A percentile compares a stretch with the other conserved stretches of the same genome.
Conservation (phyloP, 1,139 yeast genomes). For the Hyphopichia wangnamkhiaoensis region DNA sequence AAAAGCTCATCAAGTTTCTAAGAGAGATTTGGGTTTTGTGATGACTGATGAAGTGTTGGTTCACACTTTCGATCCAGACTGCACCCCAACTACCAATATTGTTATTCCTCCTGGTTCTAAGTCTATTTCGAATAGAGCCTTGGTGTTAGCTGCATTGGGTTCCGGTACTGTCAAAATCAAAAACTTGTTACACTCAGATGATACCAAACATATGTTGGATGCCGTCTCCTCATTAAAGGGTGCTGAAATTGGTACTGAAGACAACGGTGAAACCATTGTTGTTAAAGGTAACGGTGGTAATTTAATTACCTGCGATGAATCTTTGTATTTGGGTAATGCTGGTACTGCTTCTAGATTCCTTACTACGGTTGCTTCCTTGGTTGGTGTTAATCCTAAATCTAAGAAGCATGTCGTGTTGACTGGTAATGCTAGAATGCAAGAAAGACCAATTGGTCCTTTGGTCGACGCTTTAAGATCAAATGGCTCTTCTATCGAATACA, state of each 20-base stretch:
- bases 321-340: slow-evolving; percentile 90
- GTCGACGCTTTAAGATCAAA: slow-evolving; percentile 86
- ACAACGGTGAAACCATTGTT: slow-evolving; percentile 85
- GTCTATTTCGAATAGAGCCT: slow-evolving; percentile 93
- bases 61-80: slow-evolving; percentile 44
- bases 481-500: slow-evolving; percentile 73
- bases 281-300: slow-evolving; percentile 87
- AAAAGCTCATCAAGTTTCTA: slow-evolving; percentile 81
- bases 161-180: slow-evolving; percentile 79
- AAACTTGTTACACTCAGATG: slow-evolving; percentile 91
- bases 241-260: slow-evolving; percentile 77
- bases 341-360: slow-evolving; percentile 97
- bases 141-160: slow-evolving; percentile 89
- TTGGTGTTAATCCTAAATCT: slow-evolving; percentile 38
- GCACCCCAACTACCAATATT: slow-evolving; percentile 42
- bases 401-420: slow-evolving; percentile 65
- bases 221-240: slow-evolving; percentile 82
- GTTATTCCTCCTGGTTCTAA: slow-evolving; percentile 95
- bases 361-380: slow-evolving; percentile 87
- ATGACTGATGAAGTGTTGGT: slow-evolving; percentile 83
- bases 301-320: slow-evolving; percentile 57
- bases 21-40: slow-evolving; percentile 77
- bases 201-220: slow-evolving; percentile 89
- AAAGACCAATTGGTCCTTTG: slow-evolving; percentile 94
- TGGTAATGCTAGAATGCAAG: slow-evolving; percentile 97